Conservation (phyloP, 2,329 filamentous ascomycete species). For the Claviceps sp. region DNA sequence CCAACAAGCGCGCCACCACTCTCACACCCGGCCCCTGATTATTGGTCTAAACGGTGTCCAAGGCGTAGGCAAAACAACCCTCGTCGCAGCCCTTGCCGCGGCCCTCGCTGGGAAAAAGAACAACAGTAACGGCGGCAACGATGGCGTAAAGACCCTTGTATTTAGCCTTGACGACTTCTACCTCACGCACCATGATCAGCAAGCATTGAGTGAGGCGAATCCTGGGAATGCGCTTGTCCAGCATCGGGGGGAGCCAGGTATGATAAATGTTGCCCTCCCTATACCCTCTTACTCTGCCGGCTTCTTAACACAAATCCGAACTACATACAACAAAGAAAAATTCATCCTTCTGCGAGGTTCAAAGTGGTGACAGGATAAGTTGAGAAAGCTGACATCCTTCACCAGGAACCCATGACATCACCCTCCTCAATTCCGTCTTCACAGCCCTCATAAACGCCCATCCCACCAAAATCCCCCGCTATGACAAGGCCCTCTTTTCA, state of each 20-base stretch:
- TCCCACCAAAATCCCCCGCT: slow-evolving; percentile 51
- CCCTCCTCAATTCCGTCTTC: slow-evolving; percentile 51
- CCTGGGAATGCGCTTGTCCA: slow-evolving; percentile 64
- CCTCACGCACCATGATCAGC: slow-evolving; percentile 56
- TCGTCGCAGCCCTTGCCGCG: slow-evolving; percentile 54
- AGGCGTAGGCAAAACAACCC: slow-evolving; percentile 83
- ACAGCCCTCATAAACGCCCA: slow-evolving; percentile 35
- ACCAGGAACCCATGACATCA: slow-evolving; percentile 57
- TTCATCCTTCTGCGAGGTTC: no score
- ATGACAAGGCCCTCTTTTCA: slow-evolving; percentile 69
- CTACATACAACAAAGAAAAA: no score
- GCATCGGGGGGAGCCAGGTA: slow-evolving; percentile 68
- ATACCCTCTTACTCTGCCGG: neutral
- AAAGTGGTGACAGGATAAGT: neutral
- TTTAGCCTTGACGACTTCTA: slow-evolving; percentile 88
- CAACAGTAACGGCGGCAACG: neutral
- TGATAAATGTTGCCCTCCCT: neutral
- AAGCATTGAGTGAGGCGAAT: slow-evolving; percentile 48
- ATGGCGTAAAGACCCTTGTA: slow-evolving; percentile 51
- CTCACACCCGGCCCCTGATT: slow-evolving; percentile 50
- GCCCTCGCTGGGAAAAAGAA: slow-evolving; percentile 35
- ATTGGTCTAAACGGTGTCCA: slow-evolving; percentile 86
- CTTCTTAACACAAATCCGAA: neutral
- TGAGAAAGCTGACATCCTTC: neutral
- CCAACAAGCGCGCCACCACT: slow-evolving; percentile 28